These are phyloP conservation scores for Tetradesmus lagerheimii DNA, from an alignment of 139 green algal species.

Conservation along the genomic window DNA sequence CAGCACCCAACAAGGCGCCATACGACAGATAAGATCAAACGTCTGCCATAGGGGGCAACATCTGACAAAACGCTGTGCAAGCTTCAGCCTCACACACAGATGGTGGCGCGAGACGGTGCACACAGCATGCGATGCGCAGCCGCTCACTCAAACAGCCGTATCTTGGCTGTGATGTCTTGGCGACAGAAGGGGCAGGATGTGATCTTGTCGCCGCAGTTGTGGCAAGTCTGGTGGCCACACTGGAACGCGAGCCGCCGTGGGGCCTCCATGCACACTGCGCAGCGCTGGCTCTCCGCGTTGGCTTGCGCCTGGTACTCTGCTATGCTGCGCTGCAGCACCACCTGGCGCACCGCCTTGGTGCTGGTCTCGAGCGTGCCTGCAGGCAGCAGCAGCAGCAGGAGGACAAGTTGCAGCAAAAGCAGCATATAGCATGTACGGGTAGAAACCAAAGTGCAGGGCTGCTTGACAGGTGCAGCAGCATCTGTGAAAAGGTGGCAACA, in stretches of 20 bases:
- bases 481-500: neutral
- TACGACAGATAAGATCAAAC: neutral
- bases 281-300: constrained; percentile 41
- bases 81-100: no score
- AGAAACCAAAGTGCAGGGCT: neutral
- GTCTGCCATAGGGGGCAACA: neutral
- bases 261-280: constrained; percentile 63
- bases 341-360: constrained; percentile 47
- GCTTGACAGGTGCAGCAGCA: constrained; percentile 1
- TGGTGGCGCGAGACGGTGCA: no score
- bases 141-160: constrained; percentile 52
- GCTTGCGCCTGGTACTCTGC: constrained; percentile 48
- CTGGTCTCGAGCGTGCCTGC: constrained; percentile 52
- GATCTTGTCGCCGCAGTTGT: constrained; percentile 52
- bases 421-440: neutral
- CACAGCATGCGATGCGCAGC: neutral
- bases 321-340: constrained; percentile 56
- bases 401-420: constrained; percentile 44
- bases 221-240: constrained; percentile 66
- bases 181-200: constrained; percentile 61
- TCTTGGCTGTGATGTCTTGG: constrained; percentile 45
- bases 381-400: neutral
- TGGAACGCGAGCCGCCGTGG: constrained; percentile 57
- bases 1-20: neutral
- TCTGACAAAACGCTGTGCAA: neutral